Conservation (phyloP, 805 yeast species). For the Candida odintsovae region DNA sequence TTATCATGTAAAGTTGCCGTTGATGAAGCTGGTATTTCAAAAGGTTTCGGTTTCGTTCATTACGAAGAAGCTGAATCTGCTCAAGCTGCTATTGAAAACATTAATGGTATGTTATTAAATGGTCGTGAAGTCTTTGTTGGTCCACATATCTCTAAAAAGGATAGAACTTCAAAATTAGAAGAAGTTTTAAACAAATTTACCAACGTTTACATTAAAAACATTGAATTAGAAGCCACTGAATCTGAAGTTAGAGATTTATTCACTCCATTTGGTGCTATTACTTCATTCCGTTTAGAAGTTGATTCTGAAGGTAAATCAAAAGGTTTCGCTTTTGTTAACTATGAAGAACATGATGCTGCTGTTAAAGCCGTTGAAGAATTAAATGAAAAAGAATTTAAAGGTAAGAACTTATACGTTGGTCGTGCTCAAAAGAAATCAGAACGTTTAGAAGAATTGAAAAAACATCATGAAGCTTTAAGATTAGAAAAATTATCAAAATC, state of each 20-base stretch:
- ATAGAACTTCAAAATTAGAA: slow-evolving; percentile 90
- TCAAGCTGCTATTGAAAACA: slow-evolving; percentile 89
- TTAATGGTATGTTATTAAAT: slow-evolving; percentile 96
- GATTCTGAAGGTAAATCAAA: slow-evolving; percentile 85
- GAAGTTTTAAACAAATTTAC: slow-evolving; percentile 90
- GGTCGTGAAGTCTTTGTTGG: slow-evolving; percentile 96
- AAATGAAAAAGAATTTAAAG: slow-evolving; percentile 80
- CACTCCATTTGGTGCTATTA: slow-evolving; percentile 66
- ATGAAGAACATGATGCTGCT: slow-evolving; percentile 81
- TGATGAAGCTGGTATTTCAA: slow-evolving; percentile 85
- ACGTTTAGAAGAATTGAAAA: slow-evolving; percentile 92
- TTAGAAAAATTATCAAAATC: slow-evolving; percentile 87
- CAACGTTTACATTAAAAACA: slow-evolving; percentile 92
- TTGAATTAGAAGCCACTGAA: slow-evolving; percentile 63
- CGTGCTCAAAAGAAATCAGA: slow-evolving; percentile 99
- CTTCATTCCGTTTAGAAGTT: slow-evolving; percentile 73
- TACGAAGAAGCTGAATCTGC: slow-evolving; percentile 92
- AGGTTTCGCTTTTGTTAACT: slow-evolving; percentile 97
- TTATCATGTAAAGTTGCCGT: slow-evolving; percentile 96
- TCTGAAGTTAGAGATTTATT: slow-evolving; percentile 71
- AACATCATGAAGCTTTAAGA: slow-evolving; percentile 88
- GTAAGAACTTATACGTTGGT: slow-evolving; percentile 88
- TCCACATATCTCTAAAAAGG: slow-evolving; percentile 86
- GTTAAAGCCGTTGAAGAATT: slow-evolving; percentile 86
- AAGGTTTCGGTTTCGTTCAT: slow-evolving; percentile 97